phyloP scores from a whole-genome alignment of 768 basidiomycete genomes.

The Boletus sp. region DNA sequence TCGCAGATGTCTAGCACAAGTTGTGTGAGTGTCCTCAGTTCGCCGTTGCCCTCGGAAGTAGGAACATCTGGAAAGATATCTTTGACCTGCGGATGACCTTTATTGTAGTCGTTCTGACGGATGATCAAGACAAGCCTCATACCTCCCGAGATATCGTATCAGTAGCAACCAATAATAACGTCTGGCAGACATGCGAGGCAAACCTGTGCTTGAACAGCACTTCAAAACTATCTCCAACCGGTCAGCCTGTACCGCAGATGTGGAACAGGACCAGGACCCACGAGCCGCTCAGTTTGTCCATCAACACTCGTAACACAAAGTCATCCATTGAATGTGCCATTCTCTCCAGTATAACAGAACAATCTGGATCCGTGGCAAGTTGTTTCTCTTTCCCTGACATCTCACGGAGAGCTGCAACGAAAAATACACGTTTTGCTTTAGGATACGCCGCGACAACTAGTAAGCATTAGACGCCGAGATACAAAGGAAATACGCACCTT shows the following conservation, averaged over 20 bases:
- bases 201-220: constrained; percentile 76
- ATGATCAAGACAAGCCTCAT: constrained; percentile 4
- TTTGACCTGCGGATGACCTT: constrained; percentile 40
- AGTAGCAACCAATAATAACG: constrained; percentile 65
- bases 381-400: constrained; percentile 87
- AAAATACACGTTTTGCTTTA: constrained; percentile 72
- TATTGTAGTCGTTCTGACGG: neutral
- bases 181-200: constrained; percentile 95
- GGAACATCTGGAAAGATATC: constrained; percentile 52
- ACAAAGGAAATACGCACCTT: constrained; percentile 46
- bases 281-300: constrained; percentile 86
- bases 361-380: constrained; percentile 91
- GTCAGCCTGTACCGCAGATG: constrained; percentile 6
- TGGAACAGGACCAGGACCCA: constrained; percentile 44
- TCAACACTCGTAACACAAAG: constrained; percentile 87
- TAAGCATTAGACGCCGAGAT: neutral
- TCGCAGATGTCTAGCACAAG: constrained; percentile 64
- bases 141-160: constrained; percentile 74
- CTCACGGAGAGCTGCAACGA: constrained; percentile 79
- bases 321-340: constrained; percentile 95
- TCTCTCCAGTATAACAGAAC: constrained; percentile 85
- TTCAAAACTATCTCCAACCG: constrained; percentile 48
- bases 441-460: neutral
- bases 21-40: constrained; percentile 62
- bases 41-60: constrained; percentile 53